Base-by-base conservation (phyloP, 768 basidiomycete species). In the Hygrophorus russula region DNA sequence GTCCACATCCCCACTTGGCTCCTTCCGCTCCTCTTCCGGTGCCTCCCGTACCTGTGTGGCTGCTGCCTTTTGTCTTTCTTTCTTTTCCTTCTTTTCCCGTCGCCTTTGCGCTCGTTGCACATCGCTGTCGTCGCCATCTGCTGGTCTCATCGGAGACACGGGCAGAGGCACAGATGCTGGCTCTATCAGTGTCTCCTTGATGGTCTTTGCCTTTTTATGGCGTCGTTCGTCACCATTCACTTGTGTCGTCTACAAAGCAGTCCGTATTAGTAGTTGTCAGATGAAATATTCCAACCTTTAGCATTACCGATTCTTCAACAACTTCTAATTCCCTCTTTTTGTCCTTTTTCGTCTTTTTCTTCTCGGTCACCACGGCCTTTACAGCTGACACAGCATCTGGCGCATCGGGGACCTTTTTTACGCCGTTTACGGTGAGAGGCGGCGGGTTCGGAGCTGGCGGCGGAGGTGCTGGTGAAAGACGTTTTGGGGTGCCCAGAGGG, bases 401-500 rank as follows among this genome's bases (percentile, higher is more conserved):
- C 2, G 42, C 18, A 19, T 33, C 42, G 27, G 46, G 43, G 38
- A 46, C 54, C 15, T 34, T 39, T 17, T 51, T 44, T 6, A 35
- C 12, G 30, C 45, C 37, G n/a, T 38, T 46, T 20, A 46, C 34
- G 2, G 14, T 41, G 15, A 39, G 42, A 24, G 47, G 45, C 33
- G 34, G 40, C 45, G 40, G 40, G 38, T 46, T 50, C 46, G 47
- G 46, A 8, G 39, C 46, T 19, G 34, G 43, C 5, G 53, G 42
- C 5, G 48, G 36, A 5, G 60, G 47, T 29, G 56, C 58, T 36
- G 59, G 62, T 28, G 68, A 65, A 46, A 56, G 59, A 38, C 63
- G 63, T 17, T 54, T 69, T 6, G 80, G 76, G 12, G 76, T 70
- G 43, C 85, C 85, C 43, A 89, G 63, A 32, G 83, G 85, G 27